Evolutionary conservation across 768 basidiomycete species (phyloP), one percentile per base, ranked within the genome.

Genomic region (Psilocybe tampanensis): DNA sequence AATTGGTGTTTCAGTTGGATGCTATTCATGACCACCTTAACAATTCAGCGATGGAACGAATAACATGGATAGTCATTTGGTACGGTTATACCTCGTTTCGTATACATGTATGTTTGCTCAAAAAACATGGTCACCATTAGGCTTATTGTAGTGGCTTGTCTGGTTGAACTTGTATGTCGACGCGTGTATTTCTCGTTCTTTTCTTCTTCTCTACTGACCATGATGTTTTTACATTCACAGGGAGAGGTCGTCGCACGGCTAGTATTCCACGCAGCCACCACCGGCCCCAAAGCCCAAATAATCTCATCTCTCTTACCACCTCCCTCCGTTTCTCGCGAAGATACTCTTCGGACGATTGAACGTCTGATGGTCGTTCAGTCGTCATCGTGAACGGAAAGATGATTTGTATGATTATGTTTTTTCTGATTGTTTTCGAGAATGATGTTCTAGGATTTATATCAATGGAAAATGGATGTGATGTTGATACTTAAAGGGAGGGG

Each of bases 21-120:
- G 90, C 90, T 43, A 95, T 97, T 61, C 95, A 97, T 64, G 93
- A 96, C 62, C 94, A 96, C 66, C 72, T 97, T 51, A 96, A 96
- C 65, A 90, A 90, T 60, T 85, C 81, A 47, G 92, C 91, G 11
- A 95, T 95, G 90, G 89, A 91, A 56, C 82, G 93, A 22, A 94
- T 96, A 65, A 97, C 95, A 44, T 77, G 72, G 76, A 75, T 77
- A 24, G 69, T 76, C 49, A 81, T 80, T 54, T 82, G 80, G 71
- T 81, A 66, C 39, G 72, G 66, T 66, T 66, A 11, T 59, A 70
- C 62, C 47, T 61, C 29, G 56, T 23, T 48, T 65, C 44, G 7
- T 42, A 45, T 55, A 49, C 23, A 59, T 55, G 53, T 58, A 53
- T 45, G 52, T 64, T 48, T 63, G n/a, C 17, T 19, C 18, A 60